phyloP scores from a whole-genome alignment of 1,284 basidiomycete genomes.

The Chiua sp. region DNA sequence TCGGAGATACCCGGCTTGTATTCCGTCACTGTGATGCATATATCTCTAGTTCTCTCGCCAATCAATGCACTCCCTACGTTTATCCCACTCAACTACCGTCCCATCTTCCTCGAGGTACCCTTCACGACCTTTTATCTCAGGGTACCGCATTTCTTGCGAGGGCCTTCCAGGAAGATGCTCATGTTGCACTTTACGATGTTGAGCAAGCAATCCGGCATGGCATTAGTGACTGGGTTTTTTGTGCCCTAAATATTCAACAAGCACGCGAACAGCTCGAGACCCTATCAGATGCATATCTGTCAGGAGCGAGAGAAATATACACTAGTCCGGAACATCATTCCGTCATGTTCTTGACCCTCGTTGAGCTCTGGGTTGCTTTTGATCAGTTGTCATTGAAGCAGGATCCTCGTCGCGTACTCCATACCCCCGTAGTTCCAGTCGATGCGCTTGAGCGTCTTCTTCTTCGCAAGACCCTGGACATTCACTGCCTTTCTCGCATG shows the following conservation, averaged over 20 bases:
- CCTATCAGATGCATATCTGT: slow-evolving; percentile 34
- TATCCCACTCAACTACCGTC: slow-evolving; percentile 11
- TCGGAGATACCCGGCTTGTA: slow-evolving; percentile 34
- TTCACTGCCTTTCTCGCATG: no score
- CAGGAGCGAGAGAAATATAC: slow-evolving; percentile 31
- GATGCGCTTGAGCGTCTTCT: no score
- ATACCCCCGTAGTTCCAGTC: no score
- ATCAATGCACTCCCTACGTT: neutral
- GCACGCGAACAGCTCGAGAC: slow-evolving; percentile 20
- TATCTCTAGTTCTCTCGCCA: slow-evolving; percentile 17
- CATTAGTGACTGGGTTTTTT: slow-evolving; percentile 36
- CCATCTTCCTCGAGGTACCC: slow-evolving; percentile 6
- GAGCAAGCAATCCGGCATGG: slow-evolving; percentile 33
- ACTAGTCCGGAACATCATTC: slow-evolving; percentile 46
- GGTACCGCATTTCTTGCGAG: slow-evolving; percentile 12
- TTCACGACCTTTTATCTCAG: slow-evolving; percentile 17
- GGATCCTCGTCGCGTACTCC: no score
- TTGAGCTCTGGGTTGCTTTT: slow-evolving; percentile 49
- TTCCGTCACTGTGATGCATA: slow-evolving; percentile 31
- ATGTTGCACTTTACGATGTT: slow-evolving; percentile 37
- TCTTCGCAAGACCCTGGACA: no score
- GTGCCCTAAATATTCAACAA: slow-evolving; percentile 8
- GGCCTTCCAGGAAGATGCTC: slow-evolving; percentile 10
- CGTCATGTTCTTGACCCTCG: slow-evolving; percentile 44
- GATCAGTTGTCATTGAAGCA: slow-evolving; percentile 27